Conservation (phyloP, 2,329 filamentous ascomycete species). For the Ambrosiella cleistominuta region DNA sequence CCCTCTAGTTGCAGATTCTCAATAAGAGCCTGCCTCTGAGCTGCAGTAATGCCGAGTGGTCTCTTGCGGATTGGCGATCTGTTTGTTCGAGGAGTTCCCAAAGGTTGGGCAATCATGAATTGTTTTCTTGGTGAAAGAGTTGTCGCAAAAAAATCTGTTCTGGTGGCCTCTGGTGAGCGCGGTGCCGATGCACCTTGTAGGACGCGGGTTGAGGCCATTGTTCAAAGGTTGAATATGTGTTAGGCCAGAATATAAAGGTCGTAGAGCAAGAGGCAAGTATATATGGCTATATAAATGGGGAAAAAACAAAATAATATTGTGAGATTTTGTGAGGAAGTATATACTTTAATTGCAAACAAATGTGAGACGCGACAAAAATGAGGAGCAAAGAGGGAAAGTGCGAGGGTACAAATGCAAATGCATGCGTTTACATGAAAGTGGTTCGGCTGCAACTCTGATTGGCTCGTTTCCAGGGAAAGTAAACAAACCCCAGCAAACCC, state of each 20-base stretch:
- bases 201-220: constrained; percentile 31
- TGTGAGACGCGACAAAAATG: constrained; percentile 5
- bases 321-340: background rate
- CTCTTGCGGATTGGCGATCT: constrained; percentile 39
- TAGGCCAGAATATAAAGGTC: background rate
- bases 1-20: constrained; percentile 82
- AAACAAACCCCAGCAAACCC: constrained; percentile 4
- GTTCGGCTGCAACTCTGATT: constrained; percentile 7
- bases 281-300: background rate
- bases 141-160: constrained; percentile 22
- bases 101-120: constrained; percentile 13
- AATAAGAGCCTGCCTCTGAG: constrained; percentile 71
- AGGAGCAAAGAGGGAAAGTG: background rate
- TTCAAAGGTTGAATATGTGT: constrained; percentile 5
- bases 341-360: background rate
- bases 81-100: constrained; percentile 23
- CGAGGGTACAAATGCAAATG: constrained; percentile 8
- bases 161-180: constrained; percentile 18
- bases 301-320: background rate
- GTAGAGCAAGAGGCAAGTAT: background rate
- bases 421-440: constrained; percentile 7
- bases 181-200: constrained; percentile 17
- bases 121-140: constrained; percentile 20
- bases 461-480: constrained; percentile 3
- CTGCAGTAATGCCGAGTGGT: constrained; percentile 41